Conservation (phyloP, 1,139 yeast species). For the Debaryomyces sp. region DNA sequence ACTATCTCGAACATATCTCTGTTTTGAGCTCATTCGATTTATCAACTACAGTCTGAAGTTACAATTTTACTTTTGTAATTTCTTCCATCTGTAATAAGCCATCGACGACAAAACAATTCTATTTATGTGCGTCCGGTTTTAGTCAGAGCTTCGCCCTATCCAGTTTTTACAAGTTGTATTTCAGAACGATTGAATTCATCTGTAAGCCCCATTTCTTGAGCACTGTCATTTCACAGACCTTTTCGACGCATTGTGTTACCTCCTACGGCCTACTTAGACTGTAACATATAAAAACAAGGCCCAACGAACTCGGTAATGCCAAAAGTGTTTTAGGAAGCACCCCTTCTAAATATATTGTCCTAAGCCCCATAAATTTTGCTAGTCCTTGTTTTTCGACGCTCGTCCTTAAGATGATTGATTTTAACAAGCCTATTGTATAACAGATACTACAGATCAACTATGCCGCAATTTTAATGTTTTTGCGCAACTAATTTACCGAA, state of each 20-base stretch:
- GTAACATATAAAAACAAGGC: not conserved
- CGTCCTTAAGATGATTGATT: not conserved
- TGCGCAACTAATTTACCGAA: not conserved
- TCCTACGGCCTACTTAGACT: not conserved
- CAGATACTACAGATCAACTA: not conserved
- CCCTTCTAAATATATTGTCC: not conserved
- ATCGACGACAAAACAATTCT: not conserved
- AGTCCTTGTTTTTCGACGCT: not conserved
- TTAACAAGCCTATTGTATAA: not conserved
- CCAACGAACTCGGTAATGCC: not conserved
- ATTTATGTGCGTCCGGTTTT: not conserved
- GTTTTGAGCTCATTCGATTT: too few relatives aligned
- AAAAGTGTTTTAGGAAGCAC: not conserved
- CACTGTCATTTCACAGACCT: too few relatives aligned
- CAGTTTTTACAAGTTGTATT: not conserved
- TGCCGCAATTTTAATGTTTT: not conserved
- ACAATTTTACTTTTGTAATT: not conserved
- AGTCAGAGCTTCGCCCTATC: not conserved
- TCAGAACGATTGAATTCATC: not conserved
- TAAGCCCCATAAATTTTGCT: not conserved
- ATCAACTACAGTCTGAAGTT: too few relatives aligned
- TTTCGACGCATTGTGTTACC: not conserved
- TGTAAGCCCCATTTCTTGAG: not conserved
- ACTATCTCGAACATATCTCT: too few relatives aligned
- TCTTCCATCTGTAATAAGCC: not conserved